Conservation (phyloP, 1,139 yeast genomes). For the Candida pseudoviswanathii region DNA sequence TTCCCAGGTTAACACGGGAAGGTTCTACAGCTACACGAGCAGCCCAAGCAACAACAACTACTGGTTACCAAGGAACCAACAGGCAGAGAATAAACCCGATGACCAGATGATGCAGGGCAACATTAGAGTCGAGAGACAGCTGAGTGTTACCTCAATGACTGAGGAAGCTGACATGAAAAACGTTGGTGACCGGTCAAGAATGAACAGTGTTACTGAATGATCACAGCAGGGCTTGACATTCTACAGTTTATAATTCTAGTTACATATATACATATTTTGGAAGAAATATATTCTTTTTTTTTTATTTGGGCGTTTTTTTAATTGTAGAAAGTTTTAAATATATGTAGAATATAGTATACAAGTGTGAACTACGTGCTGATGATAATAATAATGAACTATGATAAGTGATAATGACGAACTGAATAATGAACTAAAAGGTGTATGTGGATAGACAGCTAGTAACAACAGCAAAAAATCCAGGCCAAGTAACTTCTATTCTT, state of each 20-base stretch:
- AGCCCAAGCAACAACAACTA: constrained; percentile 42
- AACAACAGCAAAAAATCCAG: constrained; percentile 13
- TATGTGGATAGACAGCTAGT: not conserved
- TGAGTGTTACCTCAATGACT: constrained; percentile 9
- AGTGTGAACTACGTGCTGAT: not conserved
- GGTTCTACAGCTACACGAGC: constrained; percentile 38
- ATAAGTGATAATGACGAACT: constrained; percentile 5
- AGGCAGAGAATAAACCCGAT: constrained; percentile 1
- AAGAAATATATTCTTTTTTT: not conserved
- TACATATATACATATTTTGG: not conserved
- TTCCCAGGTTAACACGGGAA: constrained; percentile 42
- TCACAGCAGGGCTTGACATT: not conserved
- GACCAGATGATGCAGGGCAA: not conserved
- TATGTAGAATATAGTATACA: not conserved
- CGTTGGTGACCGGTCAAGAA: constrained; percentile 10
- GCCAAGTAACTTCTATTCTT: constrained; percentile 7
- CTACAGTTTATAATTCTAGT: not conserved
- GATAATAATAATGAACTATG: not conserved
- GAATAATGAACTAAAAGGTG: constrained; percentile 5
- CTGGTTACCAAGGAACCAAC: constrained; percentile 35
- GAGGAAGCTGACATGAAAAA: constrained; percentile 3
- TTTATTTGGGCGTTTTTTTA: no score
- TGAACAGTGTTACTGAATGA: constrained; percentile 13
- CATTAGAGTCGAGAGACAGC: constrained; percentile 7
- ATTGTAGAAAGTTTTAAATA: not conserved